Evolutionary conservation across 2,329 filamentous ascomycete genomes (phyloP), one percentile per base, ranked within the genome.

Genomic region (Nemania sp.): DNA sequence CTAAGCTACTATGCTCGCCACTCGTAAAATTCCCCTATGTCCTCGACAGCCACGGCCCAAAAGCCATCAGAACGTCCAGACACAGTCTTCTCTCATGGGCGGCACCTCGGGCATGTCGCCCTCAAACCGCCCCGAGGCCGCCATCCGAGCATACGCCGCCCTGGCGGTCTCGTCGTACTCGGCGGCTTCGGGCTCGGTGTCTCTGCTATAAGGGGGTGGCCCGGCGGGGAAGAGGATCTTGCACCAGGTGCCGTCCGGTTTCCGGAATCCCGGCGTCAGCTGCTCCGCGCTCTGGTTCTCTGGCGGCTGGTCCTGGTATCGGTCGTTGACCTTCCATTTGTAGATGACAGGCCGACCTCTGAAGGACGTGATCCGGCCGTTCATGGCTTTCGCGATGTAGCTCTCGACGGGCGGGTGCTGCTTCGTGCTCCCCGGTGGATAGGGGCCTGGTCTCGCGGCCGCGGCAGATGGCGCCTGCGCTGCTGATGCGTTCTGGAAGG

Each of bases 101-200:
- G 93, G 91, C 47, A 92, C 77, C 67, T 89, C 82, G 0, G 93
- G 93, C 78, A 97, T 89, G 6, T 88, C 89, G 37, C 86, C 86
- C 43, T 83, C 81, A 73, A 96, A 97, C 34, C 73, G 75, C 0
- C 91, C 91, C 18, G 84, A 84, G 64, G 85, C 80, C 47, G 82
- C 78, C 71, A 92, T 87, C 46, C 82, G 80, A 60, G 80, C 78
- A 77, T 93, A 96, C 47, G 85, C 82, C 39, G 79, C 80, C 69
- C 84, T 84, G 18, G 85, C 82, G 59, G 81, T 82, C 1, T 86
- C 81, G 18, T 85, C 81, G 64, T 91, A 91, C 39, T 72, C 62
- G 1, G 59, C 52, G 5, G 74, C 71, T 6, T 84, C 81, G 1
- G 81, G 81, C 71, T 91, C 86, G 9, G 88, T 89, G 64, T 89